These are phyloP conservation scores for Odontarrhena argentea DNA, from an alignment of 345 rosid genomes.

Conservation along the genomic window DNA sequence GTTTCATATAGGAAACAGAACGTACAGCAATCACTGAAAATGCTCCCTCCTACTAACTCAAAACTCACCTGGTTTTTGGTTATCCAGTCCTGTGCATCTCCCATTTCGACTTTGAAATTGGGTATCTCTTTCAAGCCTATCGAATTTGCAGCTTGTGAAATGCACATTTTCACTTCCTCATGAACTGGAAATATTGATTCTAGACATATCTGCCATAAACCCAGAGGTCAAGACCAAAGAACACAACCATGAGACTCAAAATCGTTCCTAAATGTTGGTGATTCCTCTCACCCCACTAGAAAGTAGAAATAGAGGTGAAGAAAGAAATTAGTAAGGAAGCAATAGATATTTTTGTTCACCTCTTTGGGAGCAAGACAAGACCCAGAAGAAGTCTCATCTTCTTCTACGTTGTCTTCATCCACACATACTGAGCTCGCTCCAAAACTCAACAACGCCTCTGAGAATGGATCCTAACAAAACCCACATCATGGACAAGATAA, in stretches of 20 bases:
- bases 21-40: not conserved
- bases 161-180: conserved; percentile 60
- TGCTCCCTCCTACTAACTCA: not conserved
- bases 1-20: not conserved
- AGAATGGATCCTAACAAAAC: conserved; percentile 61
- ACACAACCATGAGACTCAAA: not conserved
- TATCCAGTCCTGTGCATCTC: conserved; percentile 70
- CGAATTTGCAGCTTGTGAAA: conserved; percentile 68
- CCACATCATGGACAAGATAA: not conserved
- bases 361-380: conserved; percentile 51
- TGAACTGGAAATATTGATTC: conserved; percentile 66
- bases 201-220: conserved; percentile 53
- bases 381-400: conserved; percentile 28
- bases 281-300: too few relatives aligned
- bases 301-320: not conserved
- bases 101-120: conserved; percentile 57
- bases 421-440: conserved; percentile 75
- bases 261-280: too few relatives aligned
- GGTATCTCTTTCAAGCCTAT: conserved; percentile 73
- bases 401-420: conserved; percentile 51
- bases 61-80: conserved; percentile 63
- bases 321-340: not conserved
- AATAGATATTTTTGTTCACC: conserved; percentile 40
- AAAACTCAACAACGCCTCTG: conserved; percentile 79
- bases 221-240: conserved; percentile 13